These are phyloP conservation scores for Dothiorella sarmentorum DNA, from an alignment of 2,329 filamentous ascomycete genomes.

Conservation along the genomic window DNA sequence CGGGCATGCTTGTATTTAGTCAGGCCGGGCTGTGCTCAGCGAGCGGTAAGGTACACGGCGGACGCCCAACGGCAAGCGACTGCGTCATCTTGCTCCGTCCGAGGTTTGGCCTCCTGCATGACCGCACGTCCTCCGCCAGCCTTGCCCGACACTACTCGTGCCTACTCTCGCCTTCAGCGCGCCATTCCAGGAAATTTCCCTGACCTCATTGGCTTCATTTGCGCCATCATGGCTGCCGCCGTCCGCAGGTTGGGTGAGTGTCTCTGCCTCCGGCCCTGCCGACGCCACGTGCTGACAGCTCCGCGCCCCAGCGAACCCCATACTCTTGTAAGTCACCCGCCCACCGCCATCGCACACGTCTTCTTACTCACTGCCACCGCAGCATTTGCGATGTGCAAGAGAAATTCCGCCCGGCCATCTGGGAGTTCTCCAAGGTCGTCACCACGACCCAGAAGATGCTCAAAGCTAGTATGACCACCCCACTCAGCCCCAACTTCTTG, in stretches of 20 bases:
- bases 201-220: background rate
- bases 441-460: constrained; percentile 52
- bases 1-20: background rate
- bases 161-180: constrained; percentile 1
- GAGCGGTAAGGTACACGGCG: background rate
- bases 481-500: constrained; percentile 7
- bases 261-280: background rate
- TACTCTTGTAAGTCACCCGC: constrained; percentile 38
- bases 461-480: constrained; percentile 40
- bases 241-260: constrained; percentile 15
- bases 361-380: constrained; percentile 1
- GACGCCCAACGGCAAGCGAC: constrained; percentile 1
- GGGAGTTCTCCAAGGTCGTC: constrained; percentile 75
- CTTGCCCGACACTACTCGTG: constrained; percentile 4
- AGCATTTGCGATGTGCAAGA: constrained; percentile 96
- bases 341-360: background rate
- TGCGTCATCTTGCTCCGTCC: constrained; percentile 13
- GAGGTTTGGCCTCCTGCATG: constrained; percentile 11
- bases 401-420: constrained; percentile 79
- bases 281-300: constrained; percentile 15
- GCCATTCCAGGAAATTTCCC: constrained; percentile 2
- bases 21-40: background rate
- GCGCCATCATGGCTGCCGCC: constrained; percentile 8
- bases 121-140: constrained; percentile 10
- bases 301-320: constrained; percentile 32